Percentiles rank a stretch among this genome's conserved stretches.
Conservation (phyloP, 2,329 filamentous ascomycete genomes). For the Phaeosphaeria sp. region DNA sequence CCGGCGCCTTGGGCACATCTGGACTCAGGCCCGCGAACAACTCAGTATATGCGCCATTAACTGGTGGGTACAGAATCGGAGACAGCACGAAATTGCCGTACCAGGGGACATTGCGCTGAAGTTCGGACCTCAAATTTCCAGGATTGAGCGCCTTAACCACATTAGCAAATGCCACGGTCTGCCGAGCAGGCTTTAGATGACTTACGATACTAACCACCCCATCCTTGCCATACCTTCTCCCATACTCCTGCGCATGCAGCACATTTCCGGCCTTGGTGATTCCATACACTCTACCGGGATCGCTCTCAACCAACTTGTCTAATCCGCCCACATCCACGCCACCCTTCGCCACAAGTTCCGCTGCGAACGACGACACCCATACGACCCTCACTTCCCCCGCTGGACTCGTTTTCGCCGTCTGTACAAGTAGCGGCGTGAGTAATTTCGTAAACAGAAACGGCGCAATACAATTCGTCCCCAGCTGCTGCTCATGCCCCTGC, state of each 20-base stretch:
- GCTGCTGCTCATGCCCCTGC: constrained; percentile 38
- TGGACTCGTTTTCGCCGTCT: constrained; percentile 34
- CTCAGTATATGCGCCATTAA: constrained; percentile 34
- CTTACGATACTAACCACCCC: constrained; percentile 31
- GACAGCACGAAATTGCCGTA: constrained; percentile 2
- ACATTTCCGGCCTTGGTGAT: constrained; percentile 37
- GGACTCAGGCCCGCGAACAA: constrained; percentile 30
- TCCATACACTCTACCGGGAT: constrained; percentile 22
- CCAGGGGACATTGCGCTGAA: constrained; percentile 40
- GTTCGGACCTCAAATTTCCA: constrained; percentile 40
- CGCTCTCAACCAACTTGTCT: neutral
- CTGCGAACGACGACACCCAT: constrained; percentile 33
- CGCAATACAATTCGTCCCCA: constrained; percentile 51
- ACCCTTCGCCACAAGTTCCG: constrained; percentile 15
- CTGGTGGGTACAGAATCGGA: constrained; percentile 12
- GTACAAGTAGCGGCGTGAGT: constrained; percentile 43
- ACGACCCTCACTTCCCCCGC: constrained; percentile 43
- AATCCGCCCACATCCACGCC: constrained; percentile 19
- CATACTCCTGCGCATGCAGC: constrained; percentile 31
- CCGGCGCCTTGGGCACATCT: constrained; percentile 20
- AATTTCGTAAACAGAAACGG: constrained; percentile 51
- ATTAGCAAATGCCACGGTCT: neutral
- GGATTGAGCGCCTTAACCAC: constrained; percentile 43
- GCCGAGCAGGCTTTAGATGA: neutral
- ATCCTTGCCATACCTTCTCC: constrained; percentile 14